phyloP scores from a whole-genome alignment of 2,329 filamentous ascomycete species.

The Paraphoma chrysanthemicola region DNA sequence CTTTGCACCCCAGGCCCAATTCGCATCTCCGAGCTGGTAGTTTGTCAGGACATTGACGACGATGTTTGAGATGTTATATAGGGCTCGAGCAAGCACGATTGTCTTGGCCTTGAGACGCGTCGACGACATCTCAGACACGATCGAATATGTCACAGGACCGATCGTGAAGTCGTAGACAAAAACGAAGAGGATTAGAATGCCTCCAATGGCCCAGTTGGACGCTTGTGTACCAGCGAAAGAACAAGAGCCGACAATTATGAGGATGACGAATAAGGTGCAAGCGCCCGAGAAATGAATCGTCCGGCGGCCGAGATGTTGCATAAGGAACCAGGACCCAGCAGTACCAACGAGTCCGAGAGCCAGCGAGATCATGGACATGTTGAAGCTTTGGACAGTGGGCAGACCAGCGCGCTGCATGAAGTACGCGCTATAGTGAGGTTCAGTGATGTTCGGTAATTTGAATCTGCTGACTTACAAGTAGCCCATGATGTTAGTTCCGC shows the following conservation, averaged over 20 bases:
- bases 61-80: conserved; percentile 79
- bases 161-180: conserved; percentile 85
- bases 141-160: conserved; percentile 86
- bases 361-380: conserved; percentile 52
- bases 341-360: conserved; percentile 49
- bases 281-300: conserved; percentile 74
- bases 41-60: conserved; percentile 76
- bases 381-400: conserved; percentile 49
- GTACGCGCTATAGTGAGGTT: conserved; percentile 43
- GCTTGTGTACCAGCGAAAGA: conserved; percentile 61
- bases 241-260: conserved; percentile 81
- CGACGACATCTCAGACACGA: conserved; percentile 83
- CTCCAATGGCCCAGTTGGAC: conserved; percentile 52
- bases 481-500: conserved; percentile 32
- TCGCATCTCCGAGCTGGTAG: neutral
- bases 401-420: conserved; percentile 54
- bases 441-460: conserved; percentile 5
- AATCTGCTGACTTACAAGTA: conserved; percentile 23
- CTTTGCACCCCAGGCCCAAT: conserved; percentile 86
- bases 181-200: conserved; percentile 50
- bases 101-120: conserved; percentile 87
- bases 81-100: conserved; percentile 79
- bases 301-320: conserved; percentile 79
- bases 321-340: conserved; percentile 79
- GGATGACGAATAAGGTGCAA: conserved; percentile 66